Base-by-base conservation (phyloP, 129 eudicot species). In the Arctium lappa region DNA sequence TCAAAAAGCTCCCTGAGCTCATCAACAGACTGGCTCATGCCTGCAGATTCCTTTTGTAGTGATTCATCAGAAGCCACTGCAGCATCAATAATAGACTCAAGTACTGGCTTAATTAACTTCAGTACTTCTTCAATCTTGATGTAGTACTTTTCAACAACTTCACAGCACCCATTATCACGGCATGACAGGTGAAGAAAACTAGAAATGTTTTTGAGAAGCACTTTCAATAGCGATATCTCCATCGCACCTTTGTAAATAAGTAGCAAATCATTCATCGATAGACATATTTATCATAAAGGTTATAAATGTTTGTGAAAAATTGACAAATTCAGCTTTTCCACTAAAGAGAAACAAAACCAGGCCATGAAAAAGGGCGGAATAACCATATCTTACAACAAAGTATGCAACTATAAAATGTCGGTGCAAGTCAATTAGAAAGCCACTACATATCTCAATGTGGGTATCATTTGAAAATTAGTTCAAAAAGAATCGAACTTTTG, bases 161-260 rank as follows among this genome's bases (percentile, higher is more conserved):
- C 94, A 18, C 3, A 75, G 40, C 84, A 84, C 76, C 88, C 84
- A 65, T 81, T 80, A 15, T 89, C 97, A 62, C 75, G 73, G 73
- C 86, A 77, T 66, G 97, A 86, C 78, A 92, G 76, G 70, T 84
- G 80, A 80, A 87, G 81, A 76, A 91, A 86, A 79, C 83, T 82
- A 16, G 91, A 81, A 76, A 95, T 86, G 75, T 86, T 91, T 74
- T 91, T 88, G 73, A 93, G 85, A 82, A 95, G 93, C 66, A 84
- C 85, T 83, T 93, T 89, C 53, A 91, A 76, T 71, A 88, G 46
- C 40, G 97, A 87, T 79, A 93, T 93, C 97, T 93, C 97, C 97
- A 95, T 95, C 81, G 62, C 74, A 80, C 91, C 94, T 91, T 89
- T 50, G 84, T 62, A 85, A 32, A 33, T 3, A 16, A 40, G 18